phyloP scores from a whole-genome alignment of 1,284 basidiomycete species.

The Leccinum pachyderme region DNA sequence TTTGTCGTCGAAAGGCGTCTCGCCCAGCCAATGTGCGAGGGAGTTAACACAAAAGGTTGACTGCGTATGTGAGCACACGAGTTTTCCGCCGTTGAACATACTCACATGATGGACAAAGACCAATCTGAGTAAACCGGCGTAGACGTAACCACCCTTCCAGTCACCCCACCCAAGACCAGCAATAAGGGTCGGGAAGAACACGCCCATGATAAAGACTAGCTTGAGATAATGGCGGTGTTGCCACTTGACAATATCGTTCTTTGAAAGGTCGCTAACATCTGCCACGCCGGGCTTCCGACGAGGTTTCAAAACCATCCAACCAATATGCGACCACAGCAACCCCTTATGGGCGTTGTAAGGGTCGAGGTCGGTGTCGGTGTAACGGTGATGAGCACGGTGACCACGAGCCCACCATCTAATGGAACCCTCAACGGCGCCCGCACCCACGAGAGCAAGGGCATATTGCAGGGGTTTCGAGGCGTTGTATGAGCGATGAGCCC shows the following conservation, averaged over 20 bases:
- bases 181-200: constrained; percentile 74
- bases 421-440: constrained; percentile 62
- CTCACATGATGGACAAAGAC: constrained; percentile 87
- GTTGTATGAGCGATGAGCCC: constrained; percentile 91
- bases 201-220: constrained; percentile 71
- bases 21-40: constrained; percentile 92
- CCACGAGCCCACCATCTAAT: not conserved
- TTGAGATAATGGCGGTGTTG: constrained; percentile 82
- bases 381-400: not conserved
- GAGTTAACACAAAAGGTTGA: constrained; percentile 97
- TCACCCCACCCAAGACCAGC: constrained; percentile 85
- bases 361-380: constrained; percentile 91
- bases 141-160: constrained; percentile 81
- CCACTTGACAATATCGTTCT: constrained; percentile 79
- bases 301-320: constrained; percentile 93
- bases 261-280: constrained; percentile 82
- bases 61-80: constrained; percentile 37
- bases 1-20: constrained; percentile 92
- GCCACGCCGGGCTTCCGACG: constrained; percentile 85
- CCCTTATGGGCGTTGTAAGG: constrained; percentile 92
- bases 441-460: constrained; percentile 73
- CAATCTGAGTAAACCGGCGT: constrained; percentile 80
- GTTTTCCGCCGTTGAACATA: constrained; percentile 16
- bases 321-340: constrained; percentile 77
- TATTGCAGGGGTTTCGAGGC: constrained; percentile 82